Percentiles rank a stretch among this genome's conserved stretches.
These are phyloP conservation scores for Saposhnikovia divaricata DNA, from an alignment of 129 eudicot genomes.

Conservation along the genomic window DNA sequence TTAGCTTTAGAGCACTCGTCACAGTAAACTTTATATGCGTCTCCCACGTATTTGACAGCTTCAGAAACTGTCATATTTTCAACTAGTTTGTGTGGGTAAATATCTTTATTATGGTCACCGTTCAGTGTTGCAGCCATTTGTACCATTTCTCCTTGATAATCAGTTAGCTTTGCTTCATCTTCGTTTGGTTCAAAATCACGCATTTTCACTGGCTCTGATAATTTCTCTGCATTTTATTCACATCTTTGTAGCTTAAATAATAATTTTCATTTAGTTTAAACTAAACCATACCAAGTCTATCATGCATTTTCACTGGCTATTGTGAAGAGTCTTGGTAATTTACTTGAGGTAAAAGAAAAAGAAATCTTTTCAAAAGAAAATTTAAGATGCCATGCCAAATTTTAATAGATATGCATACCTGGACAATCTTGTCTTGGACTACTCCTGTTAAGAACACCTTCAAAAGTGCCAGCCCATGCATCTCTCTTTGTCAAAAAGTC, in stretches of 20 bases:
- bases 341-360: background rate
- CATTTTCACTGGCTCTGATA: conserved; percentile 56
- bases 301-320: too few relatives aligned
- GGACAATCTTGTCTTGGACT: conserved; percentile 54
- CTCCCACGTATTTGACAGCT: conserved; percentile 42
- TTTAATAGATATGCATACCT: conserved; percentile 12
- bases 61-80: conserved; percentile 57
- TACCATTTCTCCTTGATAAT: conserved; percentile 77
- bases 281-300: too few relatives aligned
- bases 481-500: conserved; percentile 51
- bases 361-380: background rate
- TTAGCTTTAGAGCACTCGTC: conserved; percentile 54
- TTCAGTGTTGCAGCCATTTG: conserved; percentile 54
- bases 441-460: conserved; percentile 26
- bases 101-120: conserved; percentile 49
- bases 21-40: conserved; percentile 44
- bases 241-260: background rate
- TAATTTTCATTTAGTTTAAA: too few relatives aligned
- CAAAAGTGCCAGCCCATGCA: conserved; percentile 67
- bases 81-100: conserved; percentile 40
- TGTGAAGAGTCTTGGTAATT: background rate
- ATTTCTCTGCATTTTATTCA: conserved; percentile 27
- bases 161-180: conserved; percentile 47
- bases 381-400: background rate
- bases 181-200: conserved; percentile 28